Conservation (phyloP, 2,329 filamentous ascomycete species). For the Trichophyton benhamiae region DNA sequence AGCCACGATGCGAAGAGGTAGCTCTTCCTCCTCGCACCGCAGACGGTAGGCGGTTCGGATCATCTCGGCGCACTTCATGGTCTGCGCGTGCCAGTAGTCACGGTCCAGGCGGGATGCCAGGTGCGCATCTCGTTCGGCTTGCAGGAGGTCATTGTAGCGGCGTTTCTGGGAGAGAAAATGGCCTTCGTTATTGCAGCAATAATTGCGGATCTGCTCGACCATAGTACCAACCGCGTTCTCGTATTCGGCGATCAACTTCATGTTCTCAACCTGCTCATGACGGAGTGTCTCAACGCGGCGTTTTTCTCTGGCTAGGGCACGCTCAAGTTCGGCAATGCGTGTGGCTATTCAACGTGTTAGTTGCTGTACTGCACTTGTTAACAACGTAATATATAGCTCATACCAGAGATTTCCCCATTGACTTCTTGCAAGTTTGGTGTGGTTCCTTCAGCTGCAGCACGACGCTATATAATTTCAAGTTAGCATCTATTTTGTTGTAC, state of each 20-base stretch:
- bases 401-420: constrained; percentile 34
- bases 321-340: constrained; percentile 39
- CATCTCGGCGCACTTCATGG: constrained; percentile 38
- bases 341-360: constrained; percentile 23
- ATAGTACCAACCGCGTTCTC: constrained; percentile 36
- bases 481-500: background rate
- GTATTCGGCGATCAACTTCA: constrained; percentile 37
- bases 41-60: constrained; percentile 37
- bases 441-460: constrained; percentile 31
- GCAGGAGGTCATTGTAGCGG: constrained; percentile 40
- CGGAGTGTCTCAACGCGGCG: constrained; percentile 32
- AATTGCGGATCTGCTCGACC: constrained; percentile 40
- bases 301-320: constrained; percentile 35
- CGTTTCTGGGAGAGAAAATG: constrained; percentile 36
- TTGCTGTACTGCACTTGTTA: background rate
- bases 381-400: constrained; percentile 7
- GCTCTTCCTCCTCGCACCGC: constrained; percentile 37
- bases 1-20: constrained; percentile 33
- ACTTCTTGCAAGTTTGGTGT: constrained; percentile 32
- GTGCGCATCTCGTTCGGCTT: constrained; percentile 39
- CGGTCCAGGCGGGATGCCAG: constrained; percentile 38
- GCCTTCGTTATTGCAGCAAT: constrained; percentile 39
- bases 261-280: constrained; percentile 37
- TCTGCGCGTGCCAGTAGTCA: constrained; percentile 38
- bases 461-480: constrained; percentile 24